Conservation (phyloP, 164 flowering plant species). For the Aristolochia fimbriata region DNA sequence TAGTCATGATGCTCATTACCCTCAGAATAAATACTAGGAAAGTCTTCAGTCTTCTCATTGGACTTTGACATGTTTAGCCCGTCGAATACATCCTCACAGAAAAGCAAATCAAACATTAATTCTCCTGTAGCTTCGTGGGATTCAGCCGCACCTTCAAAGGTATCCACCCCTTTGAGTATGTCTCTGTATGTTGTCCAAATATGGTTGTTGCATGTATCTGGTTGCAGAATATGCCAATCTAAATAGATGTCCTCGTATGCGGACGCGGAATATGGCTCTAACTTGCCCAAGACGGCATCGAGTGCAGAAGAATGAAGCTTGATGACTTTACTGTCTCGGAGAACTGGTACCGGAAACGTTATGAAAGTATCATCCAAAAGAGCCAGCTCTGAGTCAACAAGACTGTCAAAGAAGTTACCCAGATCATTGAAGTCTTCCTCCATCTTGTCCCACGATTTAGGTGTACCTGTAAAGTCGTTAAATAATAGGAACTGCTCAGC, state of each 20-base stretch:
- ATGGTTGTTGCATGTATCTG: slow-evolving; percentile 28
- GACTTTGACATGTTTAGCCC: slow-evolving; percentile 17
- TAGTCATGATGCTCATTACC: slow-evolving; percentile 9
- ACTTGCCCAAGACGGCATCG: slow-evolving; percentile 29
- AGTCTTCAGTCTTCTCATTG: slow-evolving; percentile 22
- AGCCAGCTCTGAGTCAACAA: slow-evolving; percentile 59
- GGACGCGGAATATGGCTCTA: slow-evolving; percentile 44
- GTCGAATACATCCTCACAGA: slow-evolving; percentile 22
- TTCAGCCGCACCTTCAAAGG: slow-evolving; percentile 16
- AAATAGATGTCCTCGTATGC: slow-evolving; percentile 77
- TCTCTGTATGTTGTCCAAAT: slow-evolving; percentile 21
- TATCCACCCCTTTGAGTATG: slow-evolving; percentile 26
- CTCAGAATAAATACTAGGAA: slow-evolving; percentile 13
- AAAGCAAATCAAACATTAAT: slow-evolving; percentile 28
- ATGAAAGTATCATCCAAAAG: slow-evolving; percentile 62
- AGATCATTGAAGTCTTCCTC: slow-evolving; percentile 29
- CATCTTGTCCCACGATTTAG: slow-evolving; percentile 30
- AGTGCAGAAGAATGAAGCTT: slow-evolving; percentile 20
- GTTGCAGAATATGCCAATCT: slow-evolving; percentile 75
- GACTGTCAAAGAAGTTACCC: slow-evolving; percentile 38
- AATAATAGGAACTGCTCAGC: slow-evolving; percentile 16
- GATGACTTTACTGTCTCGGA: slow-evolving; percentile 30
- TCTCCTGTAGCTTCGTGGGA: slow-evolving; percentile 14
- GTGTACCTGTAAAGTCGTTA: slow-evolving; percentile 18
- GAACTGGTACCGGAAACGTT: slow-evolving; percentile 66